A percentile compares a stretch with the other conserved stretches of the same genome.
Evolutionary conservation across 257 asterid genomes (phyloP).

Genomic region (Nicotiana sylvestris): DNA sequence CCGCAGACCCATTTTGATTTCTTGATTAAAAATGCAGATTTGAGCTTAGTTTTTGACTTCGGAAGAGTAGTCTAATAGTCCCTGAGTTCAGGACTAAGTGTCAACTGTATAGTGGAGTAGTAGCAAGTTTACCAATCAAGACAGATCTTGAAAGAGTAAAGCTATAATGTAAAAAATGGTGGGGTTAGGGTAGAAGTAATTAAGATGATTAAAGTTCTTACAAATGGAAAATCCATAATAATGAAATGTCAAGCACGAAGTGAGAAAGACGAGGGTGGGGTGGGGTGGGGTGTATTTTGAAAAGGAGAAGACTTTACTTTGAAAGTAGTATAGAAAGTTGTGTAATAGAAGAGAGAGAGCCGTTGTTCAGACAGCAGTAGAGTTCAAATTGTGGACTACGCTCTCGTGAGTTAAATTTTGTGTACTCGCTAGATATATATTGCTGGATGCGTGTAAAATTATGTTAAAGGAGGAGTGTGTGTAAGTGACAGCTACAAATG

Average conservation of each 20-base stretch:
- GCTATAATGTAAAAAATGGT: constrained; percentile 25
- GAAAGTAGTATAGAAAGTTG: constrained; percentile 37
- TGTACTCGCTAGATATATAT: background rate
- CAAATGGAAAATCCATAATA: constrained; percentile 38
- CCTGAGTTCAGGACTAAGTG: background rate
- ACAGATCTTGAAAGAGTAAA: constrained; percentile 27
- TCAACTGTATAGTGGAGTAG: background rate
- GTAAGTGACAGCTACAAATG: background rate
- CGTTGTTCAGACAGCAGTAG: constrained; percentile 29
- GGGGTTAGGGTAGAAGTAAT: constrained; percentile 32
- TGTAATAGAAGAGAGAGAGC: constrained; percentile 32
- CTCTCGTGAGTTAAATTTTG: background rate
- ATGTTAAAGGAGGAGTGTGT: too few species aligned
- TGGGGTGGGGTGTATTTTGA: background rate
- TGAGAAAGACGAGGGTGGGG: background rate
- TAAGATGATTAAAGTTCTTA: constrained; percentile 43
- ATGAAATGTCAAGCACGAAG: constrained; percentile 25
- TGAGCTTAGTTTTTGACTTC: background rate
- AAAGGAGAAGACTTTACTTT: constrained; percentile 31
- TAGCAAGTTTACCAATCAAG: constrained; percentile 15
- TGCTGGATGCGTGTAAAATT: background rate
- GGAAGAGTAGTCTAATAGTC: background rate
- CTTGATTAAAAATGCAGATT: constrained; percentile 24
- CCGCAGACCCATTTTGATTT: constrained; percentile 44
- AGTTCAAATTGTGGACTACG: constrained; percentile 17